Base-by-base conservation (phyloP, 371 early-diverging fungal genomes). In the Mortierella sp. region DNA sequence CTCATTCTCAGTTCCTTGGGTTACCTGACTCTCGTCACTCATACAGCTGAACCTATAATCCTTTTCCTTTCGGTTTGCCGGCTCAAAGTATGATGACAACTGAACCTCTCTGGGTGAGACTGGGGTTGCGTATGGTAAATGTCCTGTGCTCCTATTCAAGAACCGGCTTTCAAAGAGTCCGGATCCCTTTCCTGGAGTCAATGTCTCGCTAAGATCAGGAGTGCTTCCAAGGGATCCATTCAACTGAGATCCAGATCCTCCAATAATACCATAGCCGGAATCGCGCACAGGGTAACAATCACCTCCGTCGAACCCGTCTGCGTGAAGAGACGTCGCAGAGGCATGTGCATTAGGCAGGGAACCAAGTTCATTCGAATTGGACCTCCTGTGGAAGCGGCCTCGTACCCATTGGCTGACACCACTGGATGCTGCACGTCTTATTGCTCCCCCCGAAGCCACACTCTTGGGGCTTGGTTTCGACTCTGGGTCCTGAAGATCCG, bases 61-160 rank as follows among this genome's bases (percentile, higher is more conserved):
- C 40, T 48, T 65, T 43, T 77, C 73, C 40, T 65, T 60, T 38
- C 53, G 58, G 6, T 59, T 55, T 5, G 67, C n/a, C 3, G 70
- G 59, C n/a, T 79, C 79, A 36, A 74, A 67, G 36, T 74, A 67
- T 13, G 74, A 47, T 3, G 63, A 67, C 16, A 63, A 40, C n/a
- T 72, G 72, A 22, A 53, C 22, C 0, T 72, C 68, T 0, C 57
- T 61, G 6, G 60, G 40, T 4, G 67, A 33, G 11, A 52, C 22
- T 9, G 72, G 43, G 0, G 70, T 52, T 52, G 65, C 79, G 33
- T 50, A 70, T 16, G 79, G 79, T 45, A 79, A 58, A 64, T 79
- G 79, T 11, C 79, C 79, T 11, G 74, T 79, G 45, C 79, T 79
- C 65, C 70, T 79, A 65, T 79, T 79, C 50, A 63, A 59, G 58